A percentile compares a stretch with the other conserved stretches of the same genome.
These are phyloP conservation scores for Breynia disticha DNA, from an alignment of 441 rosid genomes.

Conservation along the genomic window DNA sequence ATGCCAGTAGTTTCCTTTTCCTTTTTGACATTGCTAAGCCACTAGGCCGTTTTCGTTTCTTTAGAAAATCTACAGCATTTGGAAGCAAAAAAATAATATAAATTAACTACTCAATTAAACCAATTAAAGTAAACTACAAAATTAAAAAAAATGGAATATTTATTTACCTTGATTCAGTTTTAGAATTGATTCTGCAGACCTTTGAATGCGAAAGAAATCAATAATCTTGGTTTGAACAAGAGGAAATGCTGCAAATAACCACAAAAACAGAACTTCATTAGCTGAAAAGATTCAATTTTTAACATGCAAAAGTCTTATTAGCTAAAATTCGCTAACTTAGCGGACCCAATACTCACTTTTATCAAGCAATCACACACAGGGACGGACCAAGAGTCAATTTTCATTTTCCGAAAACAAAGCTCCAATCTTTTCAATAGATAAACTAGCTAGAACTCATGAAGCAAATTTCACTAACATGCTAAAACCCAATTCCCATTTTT, in stretches of 20 bases:
- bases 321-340: too few species aligned
- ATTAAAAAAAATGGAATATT: neutral
- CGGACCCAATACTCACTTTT: too few species aligned
- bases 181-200: conserved; percentile 23
- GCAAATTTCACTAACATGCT: too few species aligned
- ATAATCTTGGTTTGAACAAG: conserved; percentile 71
- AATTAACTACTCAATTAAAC: neutral
- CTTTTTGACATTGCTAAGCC: conserved; percentile 61
- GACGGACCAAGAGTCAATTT: neutral
- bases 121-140: neutral
- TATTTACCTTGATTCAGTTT: conserved; percentile 36
- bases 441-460: too few species aligned
- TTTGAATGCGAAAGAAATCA: conserved; percentile 69
- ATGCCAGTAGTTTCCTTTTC: conserved; percentile 55
- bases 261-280: too few species aligned
- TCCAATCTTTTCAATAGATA: too few species aligned
- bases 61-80: conserved; percentile 22
- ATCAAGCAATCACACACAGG: too few species aligned
- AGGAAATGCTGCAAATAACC: conserved; percentile 50
- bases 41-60: conserved; percentile 46
- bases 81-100: neutral
- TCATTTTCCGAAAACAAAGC: too few species aligned
- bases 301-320: too few species aligned
- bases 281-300: too few species aligned
- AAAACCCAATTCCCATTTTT: too few species aligned